Base-by-base conservation (phyloP, 768 basidiomycete species). In the Suillus subaureus region DNA sequence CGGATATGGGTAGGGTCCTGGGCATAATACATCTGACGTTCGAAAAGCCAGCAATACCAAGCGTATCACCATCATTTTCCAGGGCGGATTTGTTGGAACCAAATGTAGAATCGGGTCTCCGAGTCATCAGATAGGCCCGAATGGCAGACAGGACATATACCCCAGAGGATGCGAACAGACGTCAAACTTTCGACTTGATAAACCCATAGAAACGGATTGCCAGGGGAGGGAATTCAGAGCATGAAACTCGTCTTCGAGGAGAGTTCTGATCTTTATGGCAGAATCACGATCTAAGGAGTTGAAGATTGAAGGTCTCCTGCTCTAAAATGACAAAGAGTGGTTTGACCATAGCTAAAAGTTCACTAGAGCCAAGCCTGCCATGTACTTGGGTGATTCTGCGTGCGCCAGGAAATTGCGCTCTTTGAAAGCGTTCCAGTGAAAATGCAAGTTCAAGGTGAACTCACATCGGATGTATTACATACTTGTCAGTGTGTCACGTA, bases 251-350 rank as follows among this genome's bases (percentile, higher is more conserved):
- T 91, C 6, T 94, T 95, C 67, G 89, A 92, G 70, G 84, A 87
- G 73, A 92, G 91, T 73, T 93, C 93, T 23, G 93, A 94, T 77
- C 91, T 94, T 71, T 94, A 93, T 72, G 93, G 93, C 62, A 83
- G 92, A 75, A 83, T 93, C 52, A 91, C 86, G 9, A 73, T 93
- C 49, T 93, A 93, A n/a, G 72, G 88, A 92, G 72, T 70, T 93
- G 43, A 72, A 68, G 51, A 37, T 82, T 37, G 65, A 80, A 63
- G 79, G 78, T 1, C 26, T 63, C 26, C 45, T 45, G 23, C 31
- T 47, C 12, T 66, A 26, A 60, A 60, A 60, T 42, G 18, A 42
- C 12, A 7, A 28, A 35, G 54, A 55, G 6, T 21, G 13, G n/a
- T 33, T 56, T n/a, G 18, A 21, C 21, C 18, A 16, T n/a, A n/a